Percentiles rank a stretch among this genome's conserved stretches.
phyloP scores from a whole-genome alignment of 805 yeast species.

The Candida xiaguanensis region DNA sequence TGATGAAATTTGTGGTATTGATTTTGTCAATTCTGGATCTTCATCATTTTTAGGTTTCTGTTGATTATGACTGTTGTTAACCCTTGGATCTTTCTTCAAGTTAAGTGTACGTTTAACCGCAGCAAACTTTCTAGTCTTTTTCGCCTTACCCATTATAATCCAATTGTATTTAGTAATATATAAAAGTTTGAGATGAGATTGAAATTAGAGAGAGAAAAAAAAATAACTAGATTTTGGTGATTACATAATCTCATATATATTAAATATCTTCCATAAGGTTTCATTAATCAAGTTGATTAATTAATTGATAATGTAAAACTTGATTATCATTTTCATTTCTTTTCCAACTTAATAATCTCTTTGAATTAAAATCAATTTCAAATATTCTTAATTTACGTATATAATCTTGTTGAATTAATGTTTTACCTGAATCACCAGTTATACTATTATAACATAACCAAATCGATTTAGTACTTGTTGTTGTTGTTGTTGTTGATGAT shows the following conservation, averaged over 20 bases:
- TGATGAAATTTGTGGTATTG: conserved; percentile 87
- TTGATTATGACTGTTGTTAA: conserved; percentile 39
- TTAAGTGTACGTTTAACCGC: conserved; percentile 78
- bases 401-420: conserved; percentile 21
- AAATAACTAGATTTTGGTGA: not conserved
- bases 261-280: not conserved
- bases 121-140: conserved; percentile 96
- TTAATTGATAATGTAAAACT: conserved; percentile 27
- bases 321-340: conserved; percentile 20
- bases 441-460: conserved; percentile 40
- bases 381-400: conserved; percentile 33
- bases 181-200: not conserved
- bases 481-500: conserved; percentile 2
- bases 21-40: conserved; percentile 62
- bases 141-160: conserved; percentile 98
- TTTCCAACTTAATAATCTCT: conserved; percentile 36
- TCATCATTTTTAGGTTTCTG: conserved; percentile 33
- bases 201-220: not conserved
- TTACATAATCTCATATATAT: not conserved
- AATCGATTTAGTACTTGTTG: conserved; percentile 14
- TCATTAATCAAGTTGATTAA: conserved; percentile 9
- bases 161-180: no score
- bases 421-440: conserved; percentile 34
- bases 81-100: conserved; percentile 61
- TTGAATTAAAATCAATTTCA: conserved; percentile 25